A percentile compares a stretch with the other conserved stretches of the same genome.
phyloP scores from a whole-genome alignment of 768 basidiomycete species.

The Macrolepiota albuminosa region DNA sequence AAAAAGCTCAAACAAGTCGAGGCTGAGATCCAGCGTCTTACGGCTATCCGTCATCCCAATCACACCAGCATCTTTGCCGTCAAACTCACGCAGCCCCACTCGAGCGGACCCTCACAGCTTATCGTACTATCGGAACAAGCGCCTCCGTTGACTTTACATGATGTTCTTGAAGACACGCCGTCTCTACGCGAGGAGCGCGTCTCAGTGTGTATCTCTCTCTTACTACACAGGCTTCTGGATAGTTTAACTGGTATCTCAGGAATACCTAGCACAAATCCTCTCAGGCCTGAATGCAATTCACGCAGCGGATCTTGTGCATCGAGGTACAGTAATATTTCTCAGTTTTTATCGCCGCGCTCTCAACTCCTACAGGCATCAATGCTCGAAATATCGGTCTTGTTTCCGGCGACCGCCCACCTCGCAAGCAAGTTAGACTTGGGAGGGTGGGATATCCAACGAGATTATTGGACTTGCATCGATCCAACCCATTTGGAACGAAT shows the following conservation, averaged over 20 bases:
- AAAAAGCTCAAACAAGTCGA: conserved; percentile 70
- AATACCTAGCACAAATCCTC: conserved; percentile 71
- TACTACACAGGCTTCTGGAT: neutral
- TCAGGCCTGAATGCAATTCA: conserved; percentile 67
- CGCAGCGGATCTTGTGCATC: conserved; percentile 61
- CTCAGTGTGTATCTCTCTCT: conserved; percentile 37
- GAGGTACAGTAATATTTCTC: conserved; percentile 35
- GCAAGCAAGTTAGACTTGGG: conserved; percentile 67
- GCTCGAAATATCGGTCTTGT: conserved; percentile 59
- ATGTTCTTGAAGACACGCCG: conserved; percentile 74
- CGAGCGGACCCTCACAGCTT: conserved; percentile 47
- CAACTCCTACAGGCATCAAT: conserved; percentile 42
- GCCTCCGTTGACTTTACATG: conserved; percentile 60
- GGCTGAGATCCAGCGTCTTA: conserved; percentile 58
- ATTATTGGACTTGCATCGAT: conserved; percentile 76
- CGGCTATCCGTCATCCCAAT: conserved; percentile 56
- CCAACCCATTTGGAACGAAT: conserved; percentile 66
- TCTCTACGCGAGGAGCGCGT: conserved; percentile 70
- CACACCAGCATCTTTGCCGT: conserved; percentile 65
- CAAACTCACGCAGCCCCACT: conserved; percentile 51
- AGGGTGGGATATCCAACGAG: conserved; percentile 68
- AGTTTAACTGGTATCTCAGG: conserved; percentile 34
- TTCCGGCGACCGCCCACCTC: conserved; percentile 39
- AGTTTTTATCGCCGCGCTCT: neutral
- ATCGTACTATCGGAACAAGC: conserved; percentile 68